Percentiles rank a stretch among this genome's conserved stretches.
Evolutionary conservation across 495 filamentous ascomycete species (phyloP).

Genomic region (Thermochaetoides thermophila): DNA sequence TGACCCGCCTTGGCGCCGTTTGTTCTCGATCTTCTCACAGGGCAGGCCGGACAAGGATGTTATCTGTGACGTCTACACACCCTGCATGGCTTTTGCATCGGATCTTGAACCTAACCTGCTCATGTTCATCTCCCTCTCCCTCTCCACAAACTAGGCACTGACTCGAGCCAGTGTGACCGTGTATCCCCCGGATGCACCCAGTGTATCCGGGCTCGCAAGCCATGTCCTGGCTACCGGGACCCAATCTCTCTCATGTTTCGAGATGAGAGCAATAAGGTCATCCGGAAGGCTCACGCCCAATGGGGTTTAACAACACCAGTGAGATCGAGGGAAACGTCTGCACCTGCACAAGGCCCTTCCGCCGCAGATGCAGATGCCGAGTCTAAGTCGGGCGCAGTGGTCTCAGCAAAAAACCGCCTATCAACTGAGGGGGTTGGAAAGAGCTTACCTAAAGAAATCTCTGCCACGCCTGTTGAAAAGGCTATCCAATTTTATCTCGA

Average conservation of each 20-base stretch:
- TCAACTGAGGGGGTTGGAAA: neutral
- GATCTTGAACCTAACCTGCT: too few relatives aligned
- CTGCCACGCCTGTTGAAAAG: constrained; percentile 22
- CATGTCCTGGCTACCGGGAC: constrained; percentile 56
- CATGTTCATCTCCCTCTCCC: neutral
- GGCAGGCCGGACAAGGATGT: too few relatives aligned
- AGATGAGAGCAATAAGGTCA: constrained; percentile 54
- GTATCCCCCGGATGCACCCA: constrained; percentile 50
- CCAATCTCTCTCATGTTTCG: constrained; percentile 56
- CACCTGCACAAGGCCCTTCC: too few relatives aligned
- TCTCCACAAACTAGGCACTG: constrained; percentile 1
- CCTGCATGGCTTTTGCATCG: too few relatives aligned
- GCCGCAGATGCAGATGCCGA: too few relatives aligned
- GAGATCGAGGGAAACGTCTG: too few relatives aligned
- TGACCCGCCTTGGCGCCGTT: too few relatives aligned
- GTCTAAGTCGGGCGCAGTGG: too few relatives aligned
- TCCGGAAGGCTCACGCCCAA: constrained; percentile 44
- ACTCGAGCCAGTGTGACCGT: constrained; percentile 45
- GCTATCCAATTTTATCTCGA: constrained; percentile 33
- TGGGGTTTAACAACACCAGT: constrained; percentile 30
- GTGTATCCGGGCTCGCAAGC: constrained; percentile 40
- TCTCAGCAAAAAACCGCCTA: neutral
- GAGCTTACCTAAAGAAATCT: constrained; percentile 8
- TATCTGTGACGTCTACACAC: too few relatives aligned
- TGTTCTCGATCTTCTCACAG: too few relatives aligned